A percentile compares a stretch with the other conserved stretches of the same genome.
phyloP scores from a whole-genome alignment of 345 rosid species.

The Anastatica hierochuntica region DNA sequence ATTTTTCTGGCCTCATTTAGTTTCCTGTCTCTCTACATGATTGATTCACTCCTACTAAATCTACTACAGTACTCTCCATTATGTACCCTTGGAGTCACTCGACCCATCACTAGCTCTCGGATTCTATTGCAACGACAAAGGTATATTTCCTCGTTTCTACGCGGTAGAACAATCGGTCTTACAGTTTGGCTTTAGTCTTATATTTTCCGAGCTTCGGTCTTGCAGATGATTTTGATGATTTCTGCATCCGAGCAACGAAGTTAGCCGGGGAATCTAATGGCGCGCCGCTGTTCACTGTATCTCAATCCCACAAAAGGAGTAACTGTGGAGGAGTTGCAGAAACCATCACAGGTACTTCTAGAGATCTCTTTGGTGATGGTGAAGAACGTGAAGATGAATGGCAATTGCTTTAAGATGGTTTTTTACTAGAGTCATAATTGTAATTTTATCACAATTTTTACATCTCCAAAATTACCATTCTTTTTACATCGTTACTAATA shows the following conservation, averaged over 20 bases:
- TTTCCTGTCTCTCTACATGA: background rate
- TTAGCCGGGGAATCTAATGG: constrained; percentile 74
- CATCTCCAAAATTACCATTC: too few species aligned
- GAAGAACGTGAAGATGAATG: constrained; percentile 45
- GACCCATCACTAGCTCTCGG: constrained; percentile 91
- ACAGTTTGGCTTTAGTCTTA: background rate
- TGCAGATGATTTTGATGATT: constrained; percentile 70
- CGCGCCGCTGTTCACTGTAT: constrained; percentile 69
- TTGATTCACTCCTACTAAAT: background rate
- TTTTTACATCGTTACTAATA: too few species aligned
- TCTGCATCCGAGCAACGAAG: constrained; percentile 63
- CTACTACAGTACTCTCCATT: constrained; percentile 40
- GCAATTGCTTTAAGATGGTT: constrained; percentile 37
- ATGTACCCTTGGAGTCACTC: constrained; percentile 61
- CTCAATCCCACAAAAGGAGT: constrained; percentile 18
- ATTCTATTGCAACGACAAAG: constrained; percentile 81
- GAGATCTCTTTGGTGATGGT: constrained; percentile 18
- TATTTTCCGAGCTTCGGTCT: too few species aligned
- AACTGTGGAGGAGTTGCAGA: constrained; percentile 30
- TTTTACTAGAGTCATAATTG: background rate
- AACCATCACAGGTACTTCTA: constrained; percentile 4
- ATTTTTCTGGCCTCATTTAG: background rate
- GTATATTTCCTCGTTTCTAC: constrained; percentile 26
- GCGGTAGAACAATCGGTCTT: background rate
- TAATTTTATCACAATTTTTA: too few species aligned